Base-by-base conservation (phyloP, 176 grass and related monocot genomes). In the Paspalum vaginatum region DNA sequence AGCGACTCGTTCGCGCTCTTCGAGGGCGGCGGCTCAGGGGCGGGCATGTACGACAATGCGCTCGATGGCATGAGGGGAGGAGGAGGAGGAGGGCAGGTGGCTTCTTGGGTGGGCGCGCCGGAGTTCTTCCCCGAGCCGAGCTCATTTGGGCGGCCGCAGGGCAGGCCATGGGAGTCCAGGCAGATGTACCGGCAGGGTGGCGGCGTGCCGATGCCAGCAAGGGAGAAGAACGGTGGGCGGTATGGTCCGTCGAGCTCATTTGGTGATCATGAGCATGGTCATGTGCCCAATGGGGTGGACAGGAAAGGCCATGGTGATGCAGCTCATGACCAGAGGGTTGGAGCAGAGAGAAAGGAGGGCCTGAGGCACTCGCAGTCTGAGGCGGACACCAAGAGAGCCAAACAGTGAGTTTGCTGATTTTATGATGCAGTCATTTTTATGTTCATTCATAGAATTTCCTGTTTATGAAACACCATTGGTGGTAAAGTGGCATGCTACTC, bases 1-100 rank as follows among this genome's bases (percentile, higher is more conserved):
- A 97, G 95, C 74, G 95, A 97, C 43, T 94, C 95, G 21, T 92
- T 94, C 70, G 85, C 95, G 32, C 66, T 91, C 69, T 89, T 97
- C 38, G 87, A 89, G 44, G 76, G 87, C 11, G 44, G 79, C 1
- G 77, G 89, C 20, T 50, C 75, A 2, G 71, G 42, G 39, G 13
- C 88, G 10, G 82, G 68, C 63, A 87, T 79, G 49, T 39, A 62
- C 24, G 73, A 73, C 47, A 89, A 83, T 67, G 91, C 80, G 32
- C 83, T 84, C 38, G 75, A 88, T n/a, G 86, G 76, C 46, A 67
- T 74, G 81, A 88, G 61, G 44, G 81, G 65, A 58, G 64, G 67
- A 39, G 70, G 11, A 26, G 57, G 47, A 51, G 76, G 69, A 44
- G 57, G 56, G 21, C 72, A 79, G 37, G 22, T 84, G 64, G 60